Evolutionary conservation across 257 asterid species (phyloP).

Genomic region (Gentiana dahurica): DNA sequence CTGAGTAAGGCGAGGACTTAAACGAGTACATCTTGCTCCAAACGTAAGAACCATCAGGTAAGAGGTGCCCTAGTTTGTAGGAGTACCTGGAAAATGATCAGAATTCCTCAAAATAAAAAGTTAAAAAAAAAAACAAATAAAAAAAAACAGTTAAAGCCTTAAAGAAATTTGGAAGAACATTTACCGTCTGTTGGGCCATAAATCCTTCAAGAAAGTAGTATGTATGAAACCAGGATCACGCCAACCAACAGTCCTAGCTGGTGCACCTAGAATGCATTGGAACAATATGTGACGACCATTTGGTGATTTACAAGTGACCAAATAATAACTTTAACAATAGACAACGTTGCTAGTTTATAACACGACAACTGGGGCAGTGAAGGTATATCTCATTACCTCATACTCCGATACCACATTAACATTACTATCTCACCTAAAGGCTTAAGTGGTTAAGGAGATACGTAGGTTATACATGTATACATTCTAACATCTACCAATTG

Average conservation of each 20-base stretch:
- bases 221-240: slow-evolving; percentile 96
- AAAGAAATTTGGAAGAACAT: slow-evolving; percentile 10
- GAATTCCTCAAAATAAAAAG: not conserved
- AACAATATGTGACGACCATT: not conserved
- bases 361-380: too few relatives aligned
- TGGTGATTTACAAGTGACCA: not conserved
- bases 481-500: too few relatives aligned
- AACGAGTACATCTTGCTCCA: slow-evolving; percentile 74
- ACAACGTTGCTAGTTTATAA: too few relatives aligned
- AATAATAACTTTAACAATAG: too few relatives aligned
- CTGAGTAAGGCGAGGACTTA: slow-evolving; percentile 75
- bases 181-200: slow-evolving; percentile 80
- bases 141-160: not conserved
- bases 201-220: slow-evolving; percentile 72
- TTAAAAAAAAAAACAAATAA: too few relatives aligned
- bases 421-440: too few relatives aligned
- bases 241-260: slow-evolving; percentile 97
- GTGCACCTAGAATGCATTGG: slow-evolving; percentile 41
- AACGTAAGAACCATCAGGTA: slow-evolving; percentile 42
- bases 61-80: slow-evolving; percentile 61
- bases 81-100: slow-evolving; percentile 40
- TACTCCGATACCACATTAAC: too few relatives aligned
- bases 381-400: too few relatives aligned
- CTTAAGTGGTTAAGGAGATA: too few relatives aligned
- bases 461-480: too few relatives aligned